These are phyloP conservation scores for Saccharomycopsis microspora DNA, from an alignment of 805 yeast genomes.

Conservation along the genomic window DNA sequence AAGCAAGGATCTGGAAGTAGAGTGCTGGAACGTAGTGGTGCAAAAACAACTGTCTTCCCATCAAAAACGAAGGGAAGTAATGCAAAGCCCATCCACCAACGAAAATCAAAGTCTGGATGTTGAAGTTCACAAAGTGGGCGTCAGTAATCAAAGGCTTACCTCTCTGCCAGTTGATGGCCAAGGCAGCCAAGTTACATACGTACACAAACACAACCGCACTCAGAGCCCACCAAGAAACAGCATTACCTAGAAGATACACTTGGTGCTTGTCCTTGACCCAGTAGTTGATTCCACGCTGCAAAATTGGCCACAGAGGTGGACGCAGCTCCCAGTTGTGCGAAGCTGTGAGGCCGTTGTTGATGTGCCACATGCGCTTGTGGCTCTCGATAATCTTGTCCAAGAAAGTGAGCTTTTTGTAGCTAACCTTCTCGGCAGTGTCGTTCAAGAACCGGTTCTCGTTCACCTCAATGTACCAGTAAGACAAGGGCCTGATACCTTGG, in stretches of 20 bases:
- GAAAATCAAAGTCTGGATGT: conserved; percentile 49
- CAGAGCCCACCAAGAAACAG: conserved; percentile 69
- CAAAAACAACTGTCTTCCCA: conserved; percentile 87
- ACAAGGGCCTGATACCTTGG: conserved; percentile 49
- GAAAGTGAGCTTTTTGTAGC: conserved; percentile 44
- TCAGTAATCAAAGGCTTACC: conserved; percentile 39
- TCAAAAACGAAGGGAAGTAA: conserved; percentile 81
- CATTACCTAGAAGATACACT: conserved; percentile 67
- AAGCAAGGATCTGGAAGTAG: conserved; percentile 72
- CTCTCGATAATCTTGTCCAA: conserved; percentile 52
- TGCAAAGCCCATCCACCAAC: conserved; percentile 77
- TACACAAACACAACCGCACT: conserved; percentile 38
- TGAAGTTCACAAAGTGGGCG: conserved; percentile 51
- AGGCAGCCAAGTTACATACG: conserved; percentile 31
- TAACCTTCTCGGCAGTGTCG: conserved; percentile 32
- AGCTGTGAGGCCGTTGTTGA: conserved; percentile 57
- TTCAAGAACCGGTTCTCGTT: conserved; percentile 42
- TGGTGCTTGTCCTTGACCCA: conserved; percentile 55
- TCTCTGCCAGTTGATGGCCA: conserved; percentile 53
- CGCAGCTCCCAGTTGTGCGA: conserved; percentile 63
- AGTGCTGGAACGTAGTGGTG: conserved; percentile 92
- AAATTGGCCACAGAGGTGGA: conserved; percentile 67
- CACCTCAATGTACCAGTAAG: conserved; percentile 67
- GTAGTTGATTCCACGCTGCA: conserved; percentile 70
- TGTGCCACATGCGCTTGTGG: conserved; percentile 67